Base-by-base conservation (phyloP, 2,329 filamentous ascomycete genomes). In the Plenodomus biglobosus region DNA sequence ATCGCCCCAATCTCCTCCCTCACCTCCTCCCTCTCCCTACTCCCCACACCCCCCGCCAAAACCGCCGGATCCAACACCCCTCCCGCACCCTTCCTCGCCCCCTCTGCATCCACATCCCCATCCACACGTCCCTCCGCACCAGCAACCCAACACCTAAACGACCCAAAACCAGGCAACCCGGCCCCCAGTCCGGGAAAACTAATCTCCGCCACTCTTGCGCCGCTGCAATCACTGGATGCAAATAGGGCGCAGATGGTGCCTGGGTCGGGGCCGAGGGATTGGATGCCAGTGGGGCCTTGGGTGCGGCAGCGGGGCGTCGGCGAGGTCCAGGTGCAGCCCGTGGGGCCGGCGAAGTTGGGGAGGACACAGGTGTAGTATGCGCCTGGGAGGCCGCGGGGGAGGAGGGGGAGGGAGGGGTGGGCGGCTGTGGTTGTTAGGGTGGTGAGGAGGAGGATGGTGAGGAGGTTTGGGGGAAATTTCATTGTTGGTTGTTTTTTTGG, bases 301-400 rank as follows among this genome's bases (percentile, higher is more conserved):
- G 66, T 65, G 35, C 56, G 56, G 40, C 68, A 70, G 32, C 49
- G 42, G 11, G 51, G 51, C 7, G 51, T 53, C 15, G 64, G 64
- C 1, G 53, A 37, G 1, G 52, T 58, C 68, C 68, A 71, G 40
- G 53, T 58, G 48, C 68, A 71, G 46, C 56, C 34, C 3, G 7
- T 15, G 8, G 27, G 27, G 13, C 63, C 65, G 11, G 49, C 40
- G 41, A 70, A 71, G 35, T 69, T 61, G 21, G 49, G 36, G 10
- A 39, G 48, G 6, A 58, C 59, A 53, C 68, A 71, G 11, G 63
- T 62, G 53, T 70, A 71, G 17, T 69, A 64, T 18, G 65, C 68
- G 19, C 68, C 68, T 16, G 68, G 64, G 18, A 70, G 66, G n/a
- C 65, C 66, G 30, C 66, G 66, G n/a, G 37, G 24, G 16, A 52